Base-by-base conservation (phyloP, 352 stramenopile species). In the Pythium sp. region DNA sequence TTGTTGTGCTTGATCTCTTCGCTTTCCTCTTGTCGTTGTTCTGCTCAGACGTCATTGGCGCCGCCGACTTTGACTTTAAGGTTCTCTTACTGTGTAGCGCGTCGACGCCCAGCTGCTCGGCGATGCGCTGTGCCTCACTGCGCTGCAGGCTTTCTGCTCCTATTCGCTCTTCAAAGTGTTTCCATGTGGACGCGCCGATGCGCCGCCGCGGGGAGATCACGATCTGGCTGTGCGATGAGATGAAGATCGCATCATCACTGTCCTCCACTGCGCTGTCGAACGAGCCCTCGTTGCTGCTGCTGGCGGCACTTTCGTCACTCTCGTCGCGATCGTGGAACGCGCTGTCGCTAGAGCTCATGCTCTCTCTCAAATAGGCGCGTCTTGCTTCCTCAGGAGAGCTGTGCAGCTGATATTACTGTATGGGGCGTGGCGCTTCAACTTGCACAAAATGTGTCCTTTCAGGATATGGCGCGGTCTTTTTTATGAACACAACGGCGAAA, bases 181-280 rank as follows among this genome's bases (percentile, higher is more conserved):
- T 38, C 65, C 65, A 77, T 51, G 65, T 28, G 20, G 71, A 74
- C 18, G 55, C 18, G 3, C 60, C 38, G 36, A 70, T 36, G 34
- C 51, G 49, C 14, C 71, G 79, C 2, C 76, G 67, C 12, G 82
- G 82, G 14, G 82, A 91, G 74, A 91, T 85, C 51, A 91, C 67
- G 60, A 88, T 86, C 34, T 75, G 69, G 58, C 80, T 89, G 68
- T 73, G 82, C 34, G 80, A 81, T 47, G 79, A 82, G 62, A 89
- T 88, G 63, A 89, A 72, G 38, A 89, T 79, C 59, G 82, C 75
- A 3, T 68, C 77, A 30, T 58, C 61, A 30, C 30, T 65, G 26
- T 47, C n/a, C 0, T n/a, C 46, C 12, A 26, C n/a, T 51, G 43
- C 18, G 43, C 43, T 51, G 43, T 51, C 43, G 51, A 49, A 49